Conservation (phyloP, 768 basidiomycete species). For the Boletus sp. region DNA sequence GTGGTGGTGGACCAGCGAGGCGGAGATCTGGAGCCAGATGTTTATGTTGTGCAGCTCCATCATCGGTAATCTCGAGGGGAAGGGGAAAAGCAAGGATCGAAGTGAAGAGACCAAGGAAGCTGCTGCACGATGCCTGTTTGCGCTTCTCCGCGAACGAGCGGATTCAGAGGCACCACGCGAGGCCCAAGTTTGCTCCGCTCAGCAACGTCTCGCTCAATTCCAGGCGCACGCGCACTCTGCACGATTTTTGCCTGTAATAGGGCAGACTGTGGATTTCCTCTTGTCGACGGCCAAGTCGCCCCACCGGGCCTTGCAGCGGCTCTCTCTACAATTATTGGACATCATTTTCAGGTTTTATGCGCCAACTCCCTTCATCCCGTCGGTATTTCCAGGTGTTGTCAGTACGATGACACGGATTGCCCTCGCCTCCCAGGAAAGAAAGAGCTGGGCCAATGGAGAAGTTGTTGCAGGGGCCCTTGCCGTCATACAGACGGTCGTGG, state of each 20-base stretch:
- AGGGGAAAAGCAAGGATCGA: constrained; percentile 63
- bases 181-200: constrained; percentile 8
- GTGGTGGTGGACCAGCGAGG: constrained; percentile 87
- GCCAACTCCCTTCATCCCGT: constrained; percentile 53
- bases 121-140: constrained; percentile 62
- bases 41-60: constrained; percentile 73
- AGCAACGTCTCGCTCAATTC: constrained; percentile 40
- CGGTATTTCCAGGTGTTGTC: constrained; percentile 81
- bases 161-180: constrained; percentile 41
- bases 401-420: constrained; percentile 75
- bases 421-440: constrained; percentile 49
- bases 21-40: constrained; percentile 78
- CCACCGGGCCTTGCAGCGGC: constrained; percentile 57
- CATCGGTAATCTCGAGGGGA: constrained; percentile 62
- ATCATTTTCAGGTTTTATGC: constrained; percentile 51
- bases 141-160: constrained; percentile 56
- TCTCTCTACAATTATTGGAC: constrained; percentile 58
- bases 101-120: constrained; percentile 84
- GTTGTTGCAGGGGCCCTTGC: constrained; percentile 56
- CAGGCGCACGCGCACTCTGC: constrained; percentile 38
- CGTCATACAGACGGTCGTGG: constrained; percentile 54
- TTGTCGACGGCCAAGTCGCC: constrained; percentile 56
- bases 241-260: constrained; percentile 72
- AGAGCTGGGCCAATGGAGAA: constrained; percentile 74
- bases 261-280: constrained; percentile 79